Evolutionary conservation across 495 filamentous ascomycete genomes (phyloP), one percentile per base, ranked within the genome.

Genomic region (Penicillium lagena): DNA sequence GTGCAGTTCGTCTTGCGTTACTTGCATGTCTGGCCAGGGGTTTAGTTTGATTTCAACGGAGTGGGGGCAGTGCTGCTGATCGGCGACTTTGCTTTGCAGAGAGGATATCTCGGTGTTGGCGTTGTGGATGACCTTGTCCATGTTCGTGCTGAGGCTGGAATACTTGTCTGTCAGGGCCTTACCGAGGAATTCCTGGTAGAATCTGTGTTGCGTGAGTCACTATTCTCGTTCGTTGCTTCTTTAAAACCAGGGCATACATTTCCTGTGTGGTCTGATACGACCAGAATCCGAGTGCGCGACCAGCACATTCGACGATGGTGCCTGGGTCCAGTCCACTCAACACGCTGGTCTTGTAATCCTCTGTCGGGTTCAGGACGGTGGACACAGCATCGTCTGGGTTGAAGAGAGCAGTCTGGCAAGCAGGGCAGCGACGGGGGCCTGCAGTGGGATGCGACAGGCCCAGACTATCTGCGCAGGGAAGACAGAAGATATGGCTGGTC

Each of bases 331-430:
- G 66, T 0, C 93, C 93, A 60, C 87, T 88, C 11, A 98, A 69
- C 9, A 93, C 83, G 47, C 87, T 89, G 0, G 89, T 91, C 58
- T 95, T 95, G 73, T 95, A 96, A 49, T 95, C 93, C 59, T 96
- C 91, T 0, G 85, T 82, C 0, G 90, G 91, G 45, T 87, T 88
- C 29, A 98, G 73, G 37, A 82, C 75, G 1, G 85, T 82, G 13
- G 81, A 74, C 3, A 89, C 81, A 13, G 79, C 85, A 67, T 94
- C 90, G 54, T 95, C 89, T 0, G 82, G 81, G 49, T 85, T 86
- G 17, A 64, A 57, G 7, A 98, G 73, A 4, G 69, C 66, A 3
- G 80, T 76, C 33, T 82, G 72, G 54, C 93, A 98, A n/a, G 88
- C 89, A 40, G 93, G 93, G 58, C 91, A 96, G 5, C 68, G 64